Conservation (phyloP, 441 rosid genomes). For the Erodium moschatum region DNA sequence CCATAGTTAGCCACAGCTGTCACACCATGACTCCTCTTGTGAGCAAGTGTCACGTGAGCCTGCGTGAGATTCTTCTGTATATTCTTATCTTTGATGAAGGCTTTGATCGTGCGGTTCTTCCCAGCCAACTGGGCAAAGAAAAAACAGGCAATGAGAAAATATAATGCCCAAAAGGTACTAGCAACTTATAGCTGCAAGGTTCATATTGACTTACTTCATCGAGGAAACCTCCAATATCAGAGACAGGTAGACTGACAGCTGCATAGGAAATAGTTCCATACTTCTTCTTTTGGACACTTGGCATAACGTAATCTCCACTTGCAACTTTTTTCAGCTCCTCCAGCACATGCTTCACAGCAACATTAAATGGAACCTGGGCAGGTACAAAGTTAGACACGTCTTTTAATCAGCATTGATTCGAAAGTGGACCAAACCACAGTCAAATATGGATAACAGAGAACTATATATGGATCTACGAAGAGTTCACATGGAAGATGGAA, state of each 20-base stretch:
- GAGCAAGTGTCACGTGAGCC: constrained; percentile 86
- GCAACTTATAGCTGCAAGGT: too few species aligned
- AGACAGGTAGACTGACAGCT: constrained; percentile 58
- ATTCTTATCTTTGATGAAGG: constrained; percentile 48
- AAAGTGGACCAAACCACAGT: background rate
- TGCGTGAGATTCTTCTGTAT: constrained; percentile 38
- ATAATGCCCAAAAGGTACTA: too few species aligned
- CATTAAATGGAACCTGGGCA: constrained; percentile 68
- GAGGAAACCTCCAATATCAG: constrained; percentile 47
- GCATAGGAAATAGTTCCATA: constrained; percentile 66
- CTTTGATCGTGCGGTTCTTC: constrained; percentile 35
- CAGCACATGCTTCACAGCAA: constrained; percentile 52
- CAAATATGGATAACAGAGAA: background rate
- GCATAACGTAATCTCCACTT: constrained; percentile 57
- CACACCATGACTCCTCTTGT: constrained; percentile 87
- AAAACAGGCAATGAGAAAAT: background rate
- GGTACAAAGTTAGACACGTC: too few species aligned
- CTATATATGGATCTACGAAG: background rate
- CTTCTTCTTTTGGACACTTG: constrained; percentile 56
- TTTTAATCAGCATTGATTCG: background rate
- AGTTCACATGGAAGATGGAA: background rate
- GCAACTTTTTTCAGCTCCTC: constrained; percentile 64
- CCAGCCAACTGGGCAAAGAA: constrained; percentile 42
- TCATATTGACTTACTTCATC: constrained; percentile 39
- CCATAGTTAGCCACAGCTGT: constrained; percentile 64